These are phyloP conservation scores for Monilinia laxa DNA, from an alignment of 2,329 filamentous ascomycete species.

Conservation along the genomic window DNA sequence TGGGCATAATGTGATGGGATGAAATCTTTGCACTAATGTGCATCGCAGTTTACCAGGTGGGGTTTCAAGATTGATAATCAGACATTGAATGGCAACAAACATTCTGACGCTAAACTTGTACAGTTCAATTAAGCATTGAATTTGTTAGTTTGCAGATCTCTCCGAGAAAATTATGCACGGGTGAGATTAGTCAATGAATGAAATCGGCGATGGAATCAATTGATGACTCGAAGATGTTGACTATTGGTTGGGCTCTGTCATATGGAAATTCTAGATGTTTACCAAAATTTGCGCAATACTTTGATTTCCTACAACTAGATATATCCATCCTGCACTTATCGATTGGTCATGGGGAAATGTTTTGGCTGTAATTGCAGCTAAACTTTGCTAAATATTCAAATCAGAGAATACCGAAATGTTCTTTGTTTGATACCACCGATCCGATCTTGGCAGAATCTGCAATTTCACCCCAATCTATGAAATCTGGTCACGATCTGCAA, in stretches of 20 bases:
- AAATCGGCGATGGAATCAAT: neutral
- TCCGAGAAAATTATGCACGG: no score
- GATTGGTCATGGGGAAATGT: neutral
- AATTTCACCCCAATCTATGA: neutral
- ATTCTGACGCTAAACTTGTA: no score
- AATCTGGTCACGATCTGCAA: constrained; percentile 13
- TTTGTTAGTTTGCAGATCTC: neutral
- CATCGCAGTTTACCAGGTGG: no score
- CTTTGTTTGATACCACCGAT: neutral
- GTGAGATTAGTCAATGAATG: no score
- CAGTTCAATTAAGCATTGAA: neutral
- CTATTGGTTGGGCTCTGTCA: neutral
- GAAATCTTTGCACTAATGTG: no score
- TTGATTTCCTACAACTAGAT: neutral
- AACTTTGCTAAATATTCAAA: neutral
- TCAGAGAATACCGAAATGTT: no score
- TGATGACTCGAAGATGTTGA: neutral
- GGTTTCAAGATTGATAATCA: no score
- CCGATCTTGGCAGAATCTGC: constrained; percentile 1
- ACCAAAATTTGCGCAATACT: neutral
- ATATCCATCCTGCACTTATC: neutral
- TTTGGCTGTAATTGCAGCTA: neutral
- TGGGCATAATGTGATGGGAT: neutral
- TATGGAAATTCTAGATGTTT: neutral
- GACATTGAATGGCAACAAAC: no score